These are phyloP conservation scores for Scheffersomyces lignicola DNA, from an alignment of 1,139 yeast genomes.

Conservation along the genomic window DNA sequence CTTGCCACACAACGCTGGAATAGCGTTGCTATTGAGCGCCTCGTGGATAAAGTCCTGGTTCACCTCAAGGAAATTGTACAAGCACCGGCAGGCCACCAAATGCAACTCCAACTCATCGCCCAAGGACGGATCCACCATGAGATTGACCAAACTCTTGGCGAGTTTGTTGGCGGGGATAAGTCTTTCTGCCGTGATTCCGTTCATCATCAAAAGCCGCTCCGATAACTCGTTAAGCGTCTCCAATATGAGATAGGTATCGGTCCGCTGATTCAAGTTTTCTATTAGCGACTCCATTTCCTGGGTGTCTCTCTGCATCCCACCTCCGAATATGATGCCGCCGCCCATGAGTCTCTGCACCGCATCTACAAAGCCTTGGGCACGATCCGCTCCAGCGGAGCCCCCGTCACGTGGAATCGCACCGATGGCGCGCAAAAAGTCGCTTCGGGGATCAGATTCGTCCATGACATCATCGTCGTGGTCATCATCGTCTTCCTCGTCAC, in stretches of 20 bases:
- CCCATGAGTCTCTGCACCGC: slow-evolving; percentile 40
- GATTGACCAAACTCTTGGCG: slow-evolving; percentile 54
- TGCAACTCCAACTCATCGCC: slow-evolving; percentile 76
- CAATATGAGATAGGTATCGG: slow-evolving; percentile 46
- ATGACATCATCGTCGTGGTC: slow-evolving; percentile 20
- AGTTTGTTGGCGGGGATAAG: slow-evolving; percentile 62
- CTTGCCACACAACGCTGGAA: slow-evolving; percentile 66
- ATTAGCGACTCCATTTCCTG: slow-evolving; percentile 42
- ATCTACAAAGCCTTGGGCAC: slow-evolving; percentile 29
- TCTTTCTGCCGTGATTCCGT: slow-evolving; percentile 61
- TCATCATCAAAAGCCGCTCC: slow-evolving; percentile 67
- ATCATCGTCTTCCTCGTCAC: slow-evolving; percentile 16
- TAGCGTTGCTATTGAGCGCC: slow-evolving; percentile 66
- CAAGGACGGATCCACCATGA: slow-evolving; percentile 59
- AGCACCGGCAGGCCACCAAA: slow-evolving; percentile 80
- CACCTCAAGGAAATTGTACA: slow-evolving; percentile 80
- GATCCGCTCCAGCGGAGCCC: slow-evolving; percentile 7
- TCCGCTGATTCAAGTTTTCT: slow-evolving; percentile 42
- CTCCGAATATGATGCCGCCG: slow-evolving; percentile 35
- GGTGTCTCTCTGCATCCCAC: slow-evolving; percentile 16
- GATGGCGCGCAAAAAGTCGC: slow-evolving; percentile 29
- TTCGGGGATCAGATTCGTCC: slow-evolving; percentile 24
- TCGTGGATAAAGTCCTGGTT: slow-evolving; percentile 64
- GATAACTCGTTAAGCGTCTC: slow-evolving; percentile 67
- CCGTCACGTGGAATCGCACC: slow-evolving; percentile 20